Conservation (phyloP, 192 early-diverging fungal species). For the Backusella australiensis region DNA sequence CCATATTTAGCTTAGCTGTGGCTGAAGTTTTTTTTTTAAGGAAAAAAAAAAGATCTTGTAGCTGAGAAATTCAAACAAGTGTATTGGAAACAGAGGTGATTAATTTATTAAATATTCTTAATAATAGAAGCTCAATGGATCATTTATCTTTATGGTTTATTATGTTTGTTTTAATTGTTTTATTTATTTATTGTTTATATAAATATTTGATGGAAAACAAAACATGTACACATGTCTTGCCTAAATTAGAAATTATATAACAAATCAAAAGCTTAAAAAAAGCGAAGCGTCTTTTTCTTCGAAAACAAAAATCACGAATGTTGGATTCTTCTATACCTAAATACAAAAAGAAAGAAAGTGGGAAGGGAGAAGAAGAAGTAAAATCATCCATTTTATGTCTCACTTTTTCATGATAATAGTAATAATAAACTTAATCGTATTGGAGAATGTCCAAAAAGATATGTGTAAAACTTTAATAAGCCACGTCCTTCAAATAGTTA, state of each 20-base stretch:
- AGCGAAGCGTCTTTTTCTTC: not conserved
- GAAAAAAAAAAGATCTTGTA: not conserved
- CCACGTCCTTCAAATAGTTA: not conserved
- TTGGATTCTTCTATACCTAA: not conserved
- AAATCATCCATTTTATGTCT: not conserved
- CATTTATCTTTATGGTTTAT: not conserved
- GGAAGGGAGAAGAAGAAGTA: too few species aligned
- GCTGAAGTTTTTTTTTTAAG: not conserved
- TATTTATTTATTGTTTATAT: not conserved
- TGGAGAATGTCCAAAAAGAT: not conserved
- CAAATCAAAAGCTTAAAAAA: not conserved
- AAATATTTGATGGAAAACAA: not conserved
- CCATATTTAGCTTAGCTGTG: not conserved
- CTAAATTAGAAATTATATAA: not conserved
- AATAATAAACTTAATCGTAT: not conserved
- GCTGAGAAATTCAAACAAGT: not conserved
- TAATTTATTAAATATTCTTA: not conserved
- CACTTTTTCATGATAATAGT: not conserved
- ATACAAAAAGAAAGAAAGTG: not conserved
- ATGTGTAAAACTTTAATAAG: not conserved
- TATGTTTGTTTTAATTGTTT: slow-evolving; percentile 1
- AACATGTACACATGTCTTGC: not conserved
- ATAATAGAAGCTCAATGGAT: not conserved
- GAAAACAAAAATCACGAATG: not conserved
- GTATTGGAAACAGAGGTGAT: not conserved